Evolutionary conservation across 768 basidiomycete genomes (phyloP).

Genomic region (Hypsizygus marmoreus): DNA sequence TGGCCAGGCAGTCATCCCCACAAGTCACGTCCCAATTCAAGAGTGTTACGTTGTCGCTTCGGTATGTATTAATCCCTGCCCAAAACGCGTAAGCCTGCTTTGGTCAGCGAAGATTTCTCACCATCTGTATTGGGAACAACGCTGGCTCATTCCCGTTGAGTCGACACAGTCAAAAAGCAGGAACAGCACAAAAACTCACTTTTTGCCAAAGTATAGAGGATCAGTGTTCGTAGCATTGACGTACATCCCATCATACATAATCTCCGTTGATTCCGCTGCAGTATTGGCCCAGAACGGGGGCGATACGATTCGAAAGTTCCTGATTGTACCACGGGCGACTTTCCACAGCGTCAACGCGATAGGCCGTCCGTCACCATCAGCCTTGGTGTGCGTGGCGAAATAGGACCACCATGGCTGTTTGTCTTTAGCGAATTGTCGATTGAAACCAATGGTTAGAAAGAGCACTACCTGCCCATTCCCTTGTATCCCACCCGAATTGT

Average conservation of each 20-base stretch:
- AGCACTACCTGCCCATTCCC: slow-evolving; percentile 56
- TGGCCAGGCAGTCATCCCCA: slow-evolving; percentile 65
- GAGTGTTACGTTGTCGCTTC: slow-evolving; percentile 48
- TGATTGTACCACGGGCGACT: slow-evolving; percentile 42
- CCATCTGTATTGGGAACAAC: slow-evolving; percentile 66
- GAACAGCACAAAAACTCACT: slow-evolving; percentile 34
- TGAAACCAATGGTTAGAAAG: background rate
- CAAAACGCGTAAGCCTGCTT: background rate
- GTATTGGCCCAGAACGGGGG: slow-evolving; percentile 66
- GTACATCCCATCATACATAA: slow-evolving; percentile 58
- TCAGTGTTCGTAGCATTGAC: slow-evolving; percentile 61
- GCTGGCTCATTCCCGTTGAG: slow-evolving; percentile 25
- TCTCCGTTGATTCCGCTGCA: slow-evolving; percentile 48
- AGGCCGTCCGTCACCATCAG: slow-evolving; percentile 60
- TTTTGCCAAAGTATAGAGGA: slow-evolving; percentile 48
- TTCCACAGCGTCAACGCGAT: slow-evolving; percentile 54
- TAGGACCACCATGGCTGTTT: slow-evolving; percentile 56
- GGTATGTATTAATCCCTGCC: slow-evolving; percentile 56
- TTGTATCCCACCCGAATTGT: slow-evolving; percentile 56
- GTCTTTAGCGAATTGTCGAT: background rate
- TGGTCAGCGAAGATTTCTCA: slow-evolving; percentile 15
- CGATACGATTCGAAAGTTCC: slow-evolving; percentile 50
- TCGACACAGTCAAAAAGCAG: background rate
- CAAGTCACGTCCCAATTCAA: slow-evolving; percentile 64
- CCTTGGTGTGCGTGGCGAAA: slow-evolving; percentile 45